These are phyloP conservation scores for Aspergillus caelatus DNA, from an alignment of 2,329 filamentous ascomycete species.

Conservation along the genomic window DNA sequence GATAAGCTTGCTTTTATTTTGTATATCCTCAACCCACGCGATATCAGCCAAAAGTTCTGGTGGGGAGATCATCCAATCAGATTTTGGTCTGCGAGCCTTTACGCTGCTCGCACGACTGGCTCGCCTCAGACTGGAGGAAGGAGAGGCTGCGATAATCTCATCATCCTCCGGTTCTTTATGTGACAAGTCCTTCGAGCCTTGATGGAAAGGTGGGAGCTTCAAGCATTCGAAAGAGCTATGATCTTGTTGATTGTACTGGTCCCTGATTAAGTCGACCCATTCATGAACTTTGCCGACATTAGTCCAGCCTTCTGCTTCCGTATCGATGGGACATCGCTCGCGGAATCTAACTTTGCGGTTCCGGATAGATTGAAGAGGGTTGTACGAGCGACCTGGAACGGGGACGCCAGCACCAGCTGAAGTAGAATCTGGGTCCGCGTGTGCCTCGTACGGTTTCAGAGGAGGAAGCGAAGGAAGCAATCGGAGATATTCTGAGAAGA, in stretches of 20 bases:
- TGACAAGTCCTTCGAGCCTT: conserved; percentile 19
- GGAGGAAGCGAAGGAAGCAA: conserved; percentile 79
- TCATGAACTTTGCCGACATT: conserved; percentile 70
- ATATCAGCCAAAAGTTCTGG: conserved; percentile 86
- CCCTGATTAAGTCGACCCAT: conserved; percentile 75
- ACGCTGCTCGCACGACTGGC: conserved; percentile 46
- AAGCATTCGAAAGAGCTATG: conserved; percentile 51
- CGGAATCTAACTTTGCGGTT: conserved; percentile 84
- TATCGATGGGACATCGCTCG: conserved; percentile 73
- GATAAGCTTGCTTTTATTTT: conserved; percentile 80
- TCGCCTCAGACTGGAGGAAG: conserved; percentile 47
- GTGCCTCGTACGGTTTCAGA: conserved; percentile 45
- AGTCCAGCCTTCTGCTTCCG: conserved; percentile 74
- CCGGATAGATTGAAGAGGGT: conserved; percentile 88
- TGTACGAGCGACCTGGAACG: conserved; percentile 71
- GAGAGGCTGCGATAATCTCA: conserved; percentile 32
- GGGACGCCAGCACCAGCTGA: conserved; percentile 37
- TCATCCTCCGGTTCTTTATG: conserved; percentile 26
- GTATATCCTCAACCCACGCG: conserved; percentile 83
- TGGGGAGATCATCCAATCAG: conserved; percentile 83
- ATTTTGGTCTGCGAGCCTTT: conserved; percentile 71
- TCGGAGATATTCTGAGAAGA: conserved; percentile 80
- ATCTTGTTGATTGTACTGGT: conserved; percentile 47
- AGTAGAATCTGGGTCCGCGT: conserved; percentile 18
- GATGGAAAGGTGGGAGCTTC: conserved; percentile 47